phyloP scores from a whole-genome alignment of 139 green algal genomes.

The Ulvella scutata region DNA sequence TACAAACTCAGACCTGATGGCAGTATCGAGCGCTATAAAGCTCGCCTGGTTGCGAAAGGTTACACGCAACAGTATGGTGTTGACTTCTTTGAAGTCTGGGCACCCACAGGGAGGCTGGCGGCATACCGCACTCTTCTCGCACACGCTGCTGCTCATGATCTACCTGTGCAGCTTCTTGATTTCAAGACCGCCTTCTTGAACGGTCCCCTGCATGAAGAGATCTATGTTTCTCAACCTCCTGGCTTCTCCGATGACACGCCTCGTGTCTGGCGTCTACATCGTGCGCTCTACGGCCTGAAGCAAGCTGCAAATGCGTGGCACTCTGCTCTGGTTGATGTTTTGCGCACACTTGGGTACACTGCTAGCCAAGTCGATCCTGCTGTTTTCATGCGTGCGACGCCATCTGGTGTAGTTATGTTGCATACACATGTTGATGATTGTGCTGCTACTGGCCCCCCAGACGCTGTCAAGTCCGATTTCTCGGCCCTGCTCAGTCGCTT shows the following conservation, averaged over 20 bases:
- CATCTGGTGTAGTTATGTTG: no score
- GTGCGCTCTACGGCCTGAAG: conserved; percentile 23
- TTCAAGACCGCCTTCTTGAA: conserved; percentile 28
- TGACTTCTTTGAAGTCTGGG: conserved; percentile 4
- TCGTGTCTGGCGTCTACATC: conserved; percentile 16
- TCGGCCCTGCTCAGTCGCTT: no score
- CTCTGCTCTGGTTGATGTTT: not conserved
- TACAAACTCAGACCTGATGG: no score
- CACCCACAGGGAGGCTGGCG: not conserved
- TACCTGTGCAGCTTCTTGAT: conserved; percentile 4
- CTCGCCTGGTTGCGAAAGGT: conserved; percentile 3
- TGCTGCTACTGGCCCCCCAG: no score
- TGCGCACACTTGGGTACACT: conserved; percentile 11
- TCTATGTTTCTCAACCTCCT: conserved; percentile 20
- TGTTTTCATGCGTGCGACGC: no score
- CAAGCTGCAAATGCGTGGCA: conserved; percentile 20
- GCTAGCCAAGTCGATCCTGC: conserved; percentile 10
- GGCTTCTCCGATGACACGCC: not conserved
- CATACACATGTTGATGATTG: no score
- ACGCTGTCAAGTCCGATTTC: no score
- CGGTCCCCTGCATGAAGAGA: conserved; percentile 16
- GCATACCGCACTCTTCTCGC: not conserved
- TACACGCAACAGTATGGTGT: not conserved
- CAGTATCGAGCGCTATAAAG: conserved; percentile 15
- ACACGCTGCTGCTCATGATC: not conserved